Evolutionary conservation across 257 asterid species (phyloP), one percentile per base, ranked within the genome.

Genomic region (Orobanche coerulescens): DNA sequence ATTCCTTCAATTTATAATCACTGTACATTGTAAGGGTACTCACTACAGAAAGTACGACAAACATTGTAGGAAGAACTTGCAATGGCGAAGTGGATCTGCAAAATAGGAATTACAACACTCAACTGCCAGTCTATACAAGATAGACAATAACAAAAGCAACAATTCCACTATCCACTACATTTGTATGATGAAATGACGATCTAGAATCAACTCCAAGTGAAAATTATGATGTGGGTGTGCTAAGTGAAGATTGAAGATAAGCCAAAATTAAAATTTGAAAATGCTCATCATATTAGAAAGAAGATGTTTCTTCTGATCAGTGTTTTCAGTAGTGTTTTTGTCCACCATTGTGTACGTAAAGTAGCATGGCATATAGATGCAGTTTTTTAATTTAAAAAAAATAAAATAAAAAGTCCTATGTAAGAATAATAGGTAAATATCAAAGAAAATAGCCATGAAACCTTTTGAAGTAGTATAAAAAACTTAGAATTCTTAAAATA

Each of bases 11-110:
- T 50, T 36, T 14, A 61, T 69, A 66, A 61, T 50, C 19, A 31
- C 37, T 40, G 37, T 40, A 52, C 24, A 48, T 40, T 24, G 66
- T 62, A 34, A 47, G 49, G 47, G 59, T 58, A 76, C 96, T 88
- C 76, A 88, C 96, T 30, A 58, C 71, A 71, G 95, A 71, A 60
- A 88, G 93, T 68, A 88, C 76, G 49, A 77, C 75, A 71, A 88
- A 85, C 71, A 79, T 78, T 30, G 84, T 77, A 8, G 96, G 96
- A 69, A 88, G 90, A 72, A 85, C 84, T 83, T 85, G 88, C 57
- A 87, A 67, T 18, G 84, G 76, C 59, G 88, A 84, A 68, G 81
- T 23, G 36, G 82, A 71, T 79, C 95, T 88, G 95, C 74, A 55
- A 43, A 33, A 51, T 39, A 11, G 34, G 30, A 24, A 12, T 24